Evolutionary conservation across 768 basidiomycete species (phyloP), one percentile per base, ranked within the genome.

Genomic region (Suillus lakei): DNA sequence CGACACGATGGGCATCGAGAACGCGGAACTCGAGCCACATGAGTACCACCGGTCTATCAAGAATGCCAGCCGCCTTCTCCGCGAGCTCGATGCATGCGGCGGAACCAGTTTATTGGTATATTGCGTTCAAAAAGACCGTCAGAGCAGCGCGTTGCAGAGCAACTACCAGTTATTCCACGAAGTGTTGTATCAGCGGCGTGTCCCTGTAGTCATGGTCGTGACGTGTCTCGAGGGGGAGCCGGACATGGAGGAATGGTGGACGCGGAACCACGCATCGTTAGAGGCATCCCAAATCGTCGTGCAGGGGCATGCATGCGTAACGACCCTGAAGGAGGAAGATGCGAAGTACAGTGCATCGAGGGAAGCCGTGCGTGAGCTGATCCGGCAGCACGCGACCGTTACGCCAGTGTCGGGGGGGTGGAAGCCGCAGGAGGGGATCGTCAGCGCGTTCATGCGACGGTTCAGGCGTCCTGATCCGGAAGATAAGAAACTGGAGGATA

Each of bases 131-230:
- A 79, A 73, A 12, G 69, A 70, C 44, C 72, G 76, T 66, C 74
- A 76, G 64, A 77, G 71, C 15, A 72, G 74, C 23, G 62, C 72
- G 1, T 64, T 70, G 23, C 71, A 76, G 41, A 69, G 78, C 61
- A 84, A 83, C 61, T 83, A 80, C 70, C 70, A 71, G 15, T 70
- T 83, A 10, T 82, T 83, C 66, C 46, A 74, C 18, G 76, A 83
- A 50, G 73, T 81, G 38, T 72, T 83, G 15, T 83, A 82, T 59
- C 70, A 72, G 59, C 69, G 70, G 44, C 55, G 74, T 44, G 82
- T 84, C 6, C 83, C 82, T 13, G 75, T 79, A 21, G 73, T 81
- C 0, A 61, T 83, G 28, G 77, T 79, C 32, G 67, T 84, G 55
- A 83, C 81, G 6, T 74, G 81, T 32, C 66, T 83, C 30, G 82